These are phyloP conservation scores for Leishmania aethiopica DNA, from an alignment of 208 protist genomes.

Conservation along the genomic window DNA sequence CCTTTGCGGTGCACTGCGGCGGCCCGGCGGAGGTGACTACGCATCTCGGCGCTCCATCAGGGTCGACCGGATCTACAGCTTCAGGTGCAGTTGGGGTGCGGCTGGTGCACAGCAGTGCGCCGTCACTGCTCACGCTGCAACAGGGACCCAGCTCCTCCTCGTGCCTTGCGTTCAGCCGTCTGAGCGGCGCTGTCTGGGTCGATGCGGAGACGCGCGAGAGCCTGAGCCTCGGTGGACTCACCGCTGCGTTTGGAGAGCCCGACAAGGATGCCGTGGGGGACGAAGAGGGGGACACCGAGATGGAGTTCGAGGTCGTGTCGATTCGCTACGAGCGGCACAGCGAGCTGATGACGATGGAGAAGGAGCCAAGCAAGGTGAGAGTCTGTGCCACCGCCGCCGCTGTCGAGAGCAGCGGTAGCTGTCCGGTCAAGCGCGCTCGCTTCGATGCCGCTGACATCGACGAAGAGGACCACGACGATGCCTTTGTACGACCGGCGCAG, in stretches of 20 bases:
- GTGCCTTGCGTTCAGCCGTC: slow-evolving; percentile 58
- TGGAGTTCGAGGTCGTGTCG: slow-evolving; percentile 38
- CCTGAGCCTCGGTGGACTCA: slow-evolving; percentile 25
- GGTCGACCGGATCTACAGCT: not conserved
- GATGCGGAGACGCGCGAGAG: slow-evolving; percentile 38
- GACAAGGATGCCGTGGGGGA: slow-evolving; percentile 5
- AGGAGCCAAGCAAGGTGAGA: not conserved
- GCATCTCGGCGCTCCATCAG: not conserved
- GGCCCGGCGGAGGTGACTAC: not conserved
- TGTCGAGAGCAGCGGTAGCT: not conserved
- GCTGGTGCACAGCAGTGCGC: slow-evolving; percentile 30
- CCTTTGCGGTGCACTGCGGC: slow-evolving; percentile 38
- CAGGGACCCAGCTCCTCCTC: slow-evolving; percentile 36
- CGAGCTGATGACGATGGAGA: not conserved
- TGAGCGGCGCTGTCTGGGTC: slow-evolving; percentile 63
- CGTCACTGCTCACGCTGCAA: slow-evolving; percentile 13
- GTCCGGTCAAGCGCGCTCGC: not conserved
- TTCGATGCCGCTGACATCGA: not conserved
- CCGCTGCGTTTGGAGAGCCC: slow-evolving; percentile 8
- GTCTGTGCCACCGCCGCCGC: not conserved
- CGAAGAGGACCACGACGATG: not conserved
- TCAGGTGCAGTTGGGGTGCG: slow-evolving; percentile 26
- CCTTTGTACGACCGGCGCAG: not conserved
- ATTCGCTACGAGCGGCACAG: slow-evolving; percentile 17
- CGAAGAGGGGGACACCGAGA: slow-evolving; percentile 37